Percentiles rank a stretch among this genome's conserved stretches.
phyloP scores from a whole-genome alignment of 2,329 filamentous ascomycete species.

The Ilyonectria mors-panacis region DNA sequence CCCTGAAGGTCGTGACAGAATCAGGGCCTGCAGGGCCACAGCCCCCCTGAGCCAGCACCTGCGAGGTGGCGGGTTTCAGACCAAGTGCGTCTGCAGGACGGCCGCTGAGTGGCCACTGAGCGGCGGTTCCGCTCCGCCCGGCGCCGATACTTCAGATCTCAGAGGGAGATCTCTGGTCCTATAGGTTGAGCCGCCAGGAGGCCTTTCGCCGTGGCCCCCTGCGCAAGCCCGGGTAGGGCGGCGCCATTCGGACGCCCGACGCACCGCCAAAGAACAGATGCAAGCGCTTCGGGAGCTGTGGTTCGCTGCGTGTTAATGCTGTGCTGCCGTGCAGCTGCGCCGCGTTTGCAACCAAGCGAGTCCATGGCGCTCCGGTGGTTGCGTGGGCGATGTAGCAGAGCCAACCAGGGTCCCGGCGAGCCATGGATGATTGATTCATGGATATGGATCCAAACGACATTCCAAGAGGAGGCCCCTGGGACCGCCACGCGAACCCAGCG shows the following conservation, averaged over 20 bases:
- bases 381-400: conserved; percentile 3
- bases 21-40: conserved; percentile 34
- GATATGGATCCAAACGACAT: conserved; percentile 16
- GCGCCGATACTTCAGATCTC: conserved; percentile 43
- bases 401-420: conserved; percentile 23
- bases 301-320: conserved; percentile 26
- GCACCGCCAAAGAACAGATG: conserved; percentile 10
- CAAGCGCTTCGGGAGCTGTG: conserved; percentile 23
- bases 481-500: conserved; percentile 30
- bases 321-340: conserved; percentile 19
- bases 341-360: conserved; percentile 9
- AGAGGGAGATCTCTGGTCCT: conserved; percentile 36
- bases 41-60: conserved; percentile 30
- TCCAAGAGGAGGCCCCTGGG: conserved; percentile 23
- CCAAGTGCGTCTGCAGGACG: conserved; percentile 28
- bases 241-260: conserved; percentile 17
- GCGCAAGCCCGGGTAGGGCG: conserved; percentile 13
- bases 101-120: conserved; percentile 40
- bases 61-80: conserved; percentile 47
- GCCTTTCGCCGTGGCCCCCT: conserved; percentile 27
- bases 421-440: background rate
- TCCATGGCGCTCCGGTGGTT: background rate
- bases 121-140: conserved; percentile 28
- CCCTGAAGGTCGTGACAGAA: conserved; percentile 25
- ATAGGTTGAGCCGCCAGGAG: conserved; percentile 38